phyloP scores from a whole-genome alignment of 805 yeast species.

The Candida vaughaniae region DNA sequence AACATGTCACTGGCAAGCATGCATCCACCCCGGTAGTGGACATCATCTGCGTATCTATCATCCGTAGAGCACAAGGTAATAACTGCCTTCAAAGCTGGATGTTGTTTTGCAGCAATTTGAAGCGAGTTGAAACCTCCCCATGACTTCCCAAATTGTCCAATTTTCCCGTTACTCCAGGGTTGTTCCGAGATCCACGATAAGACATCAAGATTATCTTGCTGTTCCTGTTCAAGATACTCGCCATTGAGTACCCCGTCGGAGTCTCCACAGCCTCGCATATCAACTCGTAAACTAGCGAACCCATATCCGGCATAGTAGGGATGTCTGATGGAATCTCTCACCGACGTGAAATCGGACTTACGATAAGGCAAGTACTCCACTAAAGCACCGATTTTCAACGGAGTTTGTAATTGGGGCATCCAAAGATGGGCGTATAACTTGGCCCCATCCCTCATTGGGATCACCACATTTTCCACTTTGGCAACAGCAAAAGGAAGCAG shows the following conservation, averaged over 20 bases:
- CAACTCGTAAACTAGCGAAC: constrained; percentile 43
- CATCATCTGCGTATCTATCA: constrained; percentile 48
- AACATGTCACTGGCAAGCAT: constrained; percentile 45
- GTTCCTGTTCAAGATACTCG: constrained; percentile 44
- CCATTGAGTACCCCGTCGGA: constrained; percentile 42
- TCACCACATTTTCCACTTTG: constrained; percentile 34
- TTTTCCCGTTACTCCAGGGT: constrained; percentile 44
- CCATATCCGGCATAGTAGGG: constrained; percentile 49
- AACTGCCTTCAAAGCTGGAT: constrained; percentile 44
- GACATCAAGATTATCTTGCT: constrained; percentile 42
- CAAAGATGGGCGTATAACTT: constrained; percentile 42
- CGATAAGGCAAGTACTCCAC: constrained; percentile 48
- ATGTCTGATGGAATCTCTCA: constrained; percentile 46
- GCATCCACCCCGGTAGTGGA: constrained; percentile 50
- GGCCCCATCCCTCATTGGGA: constrained; percentile 40
- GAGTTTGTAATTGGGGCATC: constrained; percentile 36
- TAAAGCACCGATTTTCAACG: constrained; percentile 33
- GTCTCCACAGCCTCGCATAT: constrained; percentile 47
- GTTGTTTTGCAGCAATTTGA: constrained; percentile 47
- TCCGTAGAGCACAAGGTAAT: constrained; percentile 48
- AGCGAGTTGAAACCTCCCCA: constrained; percentile 51
- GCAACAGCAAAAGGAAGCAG: constrained; percentile 26
- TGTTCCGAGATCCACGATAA: constrained; percentile 44
- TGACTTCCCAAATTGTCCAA: constrained; percentile 49
- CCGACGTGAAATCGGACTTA: constrained; percentile 44